Conservation (phyloP, 805 yeast genomes). For the Ogataea polymorpha region DNA sequence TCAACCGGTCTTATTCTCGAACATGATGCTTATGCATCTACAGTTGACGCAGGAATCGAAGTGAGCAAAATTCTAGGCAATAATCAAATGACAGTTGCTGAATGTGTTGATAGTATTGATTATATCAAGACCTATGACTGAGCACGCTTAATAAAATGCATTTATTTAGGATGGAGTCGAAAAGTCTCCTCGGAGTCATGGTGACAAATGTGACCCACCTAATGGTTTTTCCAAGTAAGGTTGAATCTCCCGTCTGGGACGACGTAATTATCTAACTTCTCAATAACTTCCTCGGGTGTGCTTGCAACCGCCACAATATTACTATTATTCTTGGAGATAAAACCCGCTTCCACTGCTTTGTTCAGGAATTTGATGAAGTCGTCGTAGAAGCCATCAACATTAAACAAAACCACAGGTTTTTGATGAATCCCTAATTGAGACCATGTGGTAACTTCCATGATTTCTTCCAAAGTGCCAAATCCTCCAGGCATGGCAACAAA, state of each 20-base stretch:
- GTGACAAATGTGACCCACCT: background rate
- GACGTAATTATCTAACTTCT: constrained; percentile 54
- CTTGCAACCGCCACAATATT: constrained; percentile 66
- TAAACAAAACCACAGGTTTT: constrained; percentile 76
- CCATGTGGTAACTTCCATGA: constrained; percentile 91
- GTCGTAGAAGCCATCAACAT: constrained; percentile 78
- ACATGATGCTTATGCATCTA: constrained; percentile 70
- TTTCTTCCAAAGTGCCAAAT: constrained; percentile 84
- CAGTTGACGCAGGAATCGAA: constrained; percentile 67
- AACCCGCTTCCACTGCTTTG: constrained; percentile 60
- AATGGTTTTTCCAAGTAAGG: constrained; percentile 56
- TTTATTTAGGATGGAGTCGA: too few species aligned
- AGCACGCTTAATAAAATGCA: background rate
- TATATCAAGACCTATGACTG: constrained; percentile 42
- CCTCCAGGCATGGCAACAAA: constrained; percentile 93
- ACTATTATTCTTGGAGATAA: constrained; percentile 65
- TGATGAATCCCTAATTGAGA: constrained; percentile 81
- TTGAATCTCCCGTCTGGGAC: constrained; percentile 73
- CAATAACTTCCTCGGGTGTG: constrained; percentile 65
- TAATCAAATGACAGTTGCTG: constrained; percentile 72
- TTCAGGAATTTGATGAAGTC: constrained; percentile 59
- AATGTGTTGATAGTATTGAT: constrained; percentile 67
- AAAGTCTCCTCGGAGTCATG: too few species aligned
- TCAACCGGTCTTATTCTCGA: constrained; percentile 72
- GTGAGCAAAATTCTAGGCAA: constrained; percentile 52